These are phyloP conservation scores for Rhodotorula sphaerocarpa DNA, from an alignment of 768 basidiomycete species.

Conservation along the genomic window DNA sequence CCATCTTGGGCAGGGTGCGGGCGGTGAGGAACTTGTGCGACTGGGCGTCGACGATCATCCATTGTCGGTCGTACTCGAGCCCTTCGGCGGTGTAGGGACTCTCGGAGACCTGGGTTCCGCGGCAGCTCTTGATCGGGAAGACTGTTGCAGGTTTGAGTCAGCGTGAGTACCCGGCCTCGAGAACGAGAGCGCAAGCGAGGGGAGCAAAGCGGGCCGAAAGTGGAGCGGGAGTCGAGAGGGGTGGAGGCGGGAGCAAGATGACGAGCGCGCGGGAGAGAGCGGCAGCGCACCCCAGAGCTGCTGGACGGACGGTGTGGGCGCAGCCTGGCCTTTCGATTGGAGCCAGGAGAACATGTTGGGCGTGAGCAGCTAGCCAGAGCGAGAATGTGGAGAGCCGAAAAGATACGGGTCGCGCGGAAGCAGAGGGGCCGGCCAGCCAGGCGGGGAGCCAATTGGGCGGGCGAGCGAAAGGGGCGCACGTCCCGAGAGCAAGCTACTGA, in stretches of 20 bases:
- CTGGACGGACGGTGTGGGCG: neutral
- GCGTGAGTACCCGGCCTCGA: neutral
- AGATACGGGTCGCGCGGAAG: too few relatives aligned
- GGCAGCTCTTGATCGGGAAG: slow-evolving; percentile 13
- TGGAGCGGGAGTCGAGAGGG: too few relatives aligned
- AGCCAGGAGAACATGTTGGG: slow-evolving; percentile 9
- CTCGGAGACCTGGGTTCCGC: slow-evolving; percentile 1
- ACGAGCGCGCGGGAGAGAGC: neutral
- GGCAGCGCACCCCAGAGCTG: slow-evolving; percentile 21
- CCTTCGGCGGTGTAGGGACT: slow-evolving; percentile 12
- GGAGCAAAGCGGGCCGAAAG: too few relatives aligned
- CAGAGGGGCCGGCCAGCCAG: too few relatives aligned
- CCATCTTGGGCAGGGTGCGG: slow-evolving; percentile 31
- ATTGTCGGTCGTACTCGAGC: slow-evolving; percentile 31
- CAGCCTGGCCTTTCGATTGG: neutral
- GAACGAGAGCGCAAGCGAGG: neutral
- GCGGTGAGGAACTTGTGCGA: slow-evolving; percentile 33
- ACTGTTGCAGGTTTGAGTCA: neutral
- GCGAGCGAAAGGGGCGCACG: too few relatives aligned
- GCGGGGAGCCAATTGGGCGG: too few relatives aligned
- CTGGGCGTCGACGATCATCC: slow-evolving; percentile 32
- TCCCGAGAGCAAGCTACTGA: too few relatives aligned
- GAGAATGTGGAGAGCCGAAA: neutral
- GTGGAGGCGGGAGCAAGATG: neutral
- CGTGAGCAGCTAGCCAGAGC: neutral